Conservation (phyloP, 345 rosid species). For the Ailanthus altissimus region DNA sequence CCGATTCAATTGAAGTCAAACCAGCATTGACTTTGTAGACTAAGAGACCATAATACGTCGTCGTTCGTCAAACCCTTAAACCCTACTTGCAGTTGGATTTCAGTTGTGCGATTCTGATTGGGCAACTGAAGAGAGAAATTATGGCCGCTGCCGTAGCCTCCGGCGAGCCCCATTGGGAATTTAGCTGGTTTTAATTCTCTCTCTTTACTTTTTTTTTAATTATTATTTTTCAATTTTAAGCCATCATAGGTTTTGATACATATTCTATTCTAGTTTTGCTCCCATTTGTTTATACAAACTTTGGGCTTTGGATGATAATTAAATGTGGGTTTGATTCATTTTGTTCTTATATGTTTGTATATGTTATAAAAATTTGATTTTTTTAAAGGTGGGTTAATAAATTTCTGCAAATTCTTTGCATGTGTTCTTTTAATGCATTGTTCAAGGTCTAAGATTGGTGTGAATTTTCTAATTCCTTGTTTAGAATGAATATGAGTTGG, state of each 20-base stretch:
- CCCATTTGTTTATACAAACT: background rate
- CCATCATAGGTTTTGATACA: background rate
- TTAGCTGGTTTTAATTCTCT: slow-evolving; percentile 46
- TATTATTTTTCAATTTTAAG: background rate
- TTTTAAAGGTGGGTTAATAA: background rate
- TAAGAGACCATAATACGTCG: background rate
- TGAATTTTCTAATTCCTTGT: background rate
- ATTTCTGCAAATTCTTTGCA: no score
- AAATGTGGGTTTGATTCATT: background rate
- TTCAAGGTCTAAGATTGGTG: background rate
- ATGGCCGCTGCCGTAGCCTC: slow-evolving; percentile 18
- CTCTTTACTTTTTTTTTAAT: background rate
- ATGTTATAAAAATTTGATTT: background rate
- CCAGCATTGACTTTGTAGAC: no score
- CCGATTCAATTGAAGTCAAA: background rate
- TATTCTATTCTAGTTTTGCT: background rate
- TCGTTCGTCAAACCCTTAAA: background rate
- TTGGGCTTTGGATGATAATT: background rate
- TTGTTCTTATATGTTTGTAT: background rate
- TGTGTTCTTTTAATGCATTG: background rate
- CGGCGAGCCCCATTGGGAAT: slow-evolving; percentile 44
- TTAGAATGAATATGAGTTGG: background rate
- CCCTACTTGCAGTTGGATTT: background rate
- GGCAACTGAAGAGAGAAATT: background rate
- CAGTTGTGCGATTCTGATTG: background rate